Conservation (phyloP, 345 rosid genomes). For the Raphanus raphanistrum region DNA sequence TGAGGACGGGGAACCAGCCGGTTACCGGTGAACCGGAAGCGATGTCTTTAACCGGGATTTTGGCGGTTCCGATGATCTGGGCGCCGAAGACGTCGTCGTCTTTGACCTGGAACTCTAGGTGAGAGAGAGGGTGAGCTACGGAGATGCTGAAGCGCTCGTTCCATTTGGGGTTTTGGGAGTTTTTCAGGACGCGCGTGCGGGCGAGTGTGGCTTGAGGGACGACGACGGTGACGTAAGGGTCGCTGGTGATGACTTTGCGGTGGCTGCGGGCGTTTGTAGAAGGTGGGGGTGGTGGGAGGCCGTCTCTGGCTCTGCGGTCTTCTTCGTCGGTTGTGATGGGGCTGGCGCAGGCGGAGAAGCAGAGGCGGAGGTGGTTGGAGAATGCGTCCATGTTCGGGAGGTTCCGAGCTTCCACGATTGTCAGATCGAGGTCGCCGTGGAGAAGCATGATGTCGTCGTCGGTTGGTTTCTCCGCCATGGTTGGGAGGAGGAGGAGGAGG, state of each 20-base stretch:
- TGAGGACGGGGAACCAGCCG: slow-evolving; percentile 55
- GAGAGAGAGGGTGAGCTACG: slow-evolving; percentile 63
- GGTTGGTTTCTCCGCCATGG: slow-evolving; percentile 40
- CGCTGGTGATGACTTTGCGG: slow-evolving; percentile 67
- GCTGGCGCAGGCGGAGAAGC: slow-evolving; percentile 36
- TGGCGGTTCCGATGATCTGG: slow-evolving; percentile 58
- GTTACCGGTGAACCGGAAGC: slow-evolving; percentile 44
- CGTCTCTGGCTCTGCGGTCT: slow-evolving; percentile 16
- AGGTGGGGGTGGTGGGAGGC: background rate
- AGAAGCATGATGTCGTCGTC: slow-evolving; percentile 43
- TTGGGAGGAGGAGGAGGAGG: background rate
- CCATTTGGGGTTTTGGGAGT: slow-evolving; percentile 70
- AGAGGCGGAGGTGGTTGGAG: slow-evolving; percentile 49
- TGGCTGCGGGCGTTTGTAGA: slow-evolving; percentile 25
- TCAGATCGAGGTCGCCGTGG: slow-evolving; percentile 81
- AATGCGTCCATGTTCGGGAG: slow-evolving; percentile 80
- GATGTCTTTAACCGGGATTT: slow-evolving; percentile 50
- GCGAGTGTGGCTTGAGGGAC: slow-evolving; percentile 93
- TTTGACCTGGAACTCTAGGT: slow-evolving; percentile 77
- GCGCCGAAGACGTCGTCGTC: slow-evolving; percentile 86
- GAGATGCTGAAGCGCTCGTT: slow-evolving; percentile 61
- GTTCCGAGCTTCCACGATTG: slow-evolving; percentile 54
- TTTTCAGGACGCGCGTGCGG: slow-evolving; percentile 74
- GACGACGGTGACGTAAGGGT: slow-evolving; percentile 76
- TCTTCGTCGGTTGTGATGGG: background rate